phyloP scores from a whole-genome alignment of 2,329 filamentous ascomycete species.

The Raffaelea ambrosiae region DNA sequence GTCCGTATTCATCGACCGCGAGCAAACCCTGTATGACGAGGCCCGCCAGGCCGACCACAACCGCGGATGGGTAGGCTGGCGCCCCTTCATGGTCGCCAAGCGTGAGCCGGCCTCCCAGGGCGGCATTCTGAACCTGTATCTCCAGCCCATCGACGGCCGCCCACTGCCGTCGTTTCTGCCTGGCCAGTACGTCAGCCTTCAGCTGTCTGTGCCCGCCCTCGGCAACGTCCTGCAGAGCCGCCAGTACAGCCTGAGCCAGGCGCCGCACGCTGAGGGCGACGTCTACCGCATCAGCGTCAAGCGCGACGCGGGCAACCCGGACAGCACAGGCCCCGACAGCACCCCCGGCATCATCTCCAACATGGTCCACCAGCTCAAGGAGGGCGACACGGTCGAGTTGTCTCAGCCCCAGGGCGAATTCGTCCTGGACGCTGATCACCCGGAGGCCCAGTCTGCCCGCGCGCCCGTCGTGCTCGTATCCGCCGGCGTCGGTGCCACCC shows the following conservation, averaged over 20 bases:
- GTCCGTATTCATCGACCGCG: slow-evolving; percentile 58
- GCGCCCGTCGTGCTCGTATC: slow-evolving; percentile 57
- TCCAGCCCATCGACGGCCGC: slow-evolving; percentile 52
- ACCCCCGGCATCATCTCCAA: slow-evolving; percentile 44
- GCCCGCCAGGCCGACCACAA: slow-evolving; percentile 20
- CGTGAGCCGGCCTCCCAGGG: slow-evolving; percentile 47
- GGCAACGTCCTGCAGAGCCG: slow-evolving; percentile 58
- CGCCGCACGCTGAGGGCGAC: slow-evolving; percentile 27
- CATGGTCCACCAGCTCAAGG: slow-evolving; percentile 39
- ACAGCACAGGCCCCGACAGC: too few species aligned
- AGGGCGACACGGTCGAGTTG: slow-evolving; percentile 45
- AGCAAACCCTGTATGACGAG: slow-evolving; percentile 48
- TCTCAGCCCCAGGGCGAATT: slow-evolving; percentile 53
- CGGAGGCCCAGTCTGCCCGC: slow-evolving; percentile 22
- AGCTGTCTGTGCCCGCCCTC: slow-evolving; percentile 50
- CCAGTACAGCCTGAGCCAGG: slow-evolving; percentile 67
- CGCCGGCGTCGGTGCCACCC: slow-evolving; percentile 61
- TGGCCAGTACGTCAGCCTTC: slow-evolving; percentile 66
- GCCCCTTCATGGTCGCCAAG: slow-evolving; percentile 44
- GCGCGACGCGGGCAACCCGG: slow-evolving; percentile 38
- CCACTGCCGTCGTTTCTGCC: slow-evolving; percentile 54
- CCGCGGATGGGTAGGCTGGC: slow-evolving; percentile 37
- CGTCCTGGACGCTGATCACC: slow-evolving; percentile 42
- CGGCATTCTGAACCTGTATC: slow-evolving; percentile 61
- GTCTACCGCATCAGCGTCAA: slow-evolving; percentile 71